Evolutionary conservation across 495 filamentous ascomycete genomes (phyloP).

Genomic region (Hypomontagnella submonticulosa): DNA sequence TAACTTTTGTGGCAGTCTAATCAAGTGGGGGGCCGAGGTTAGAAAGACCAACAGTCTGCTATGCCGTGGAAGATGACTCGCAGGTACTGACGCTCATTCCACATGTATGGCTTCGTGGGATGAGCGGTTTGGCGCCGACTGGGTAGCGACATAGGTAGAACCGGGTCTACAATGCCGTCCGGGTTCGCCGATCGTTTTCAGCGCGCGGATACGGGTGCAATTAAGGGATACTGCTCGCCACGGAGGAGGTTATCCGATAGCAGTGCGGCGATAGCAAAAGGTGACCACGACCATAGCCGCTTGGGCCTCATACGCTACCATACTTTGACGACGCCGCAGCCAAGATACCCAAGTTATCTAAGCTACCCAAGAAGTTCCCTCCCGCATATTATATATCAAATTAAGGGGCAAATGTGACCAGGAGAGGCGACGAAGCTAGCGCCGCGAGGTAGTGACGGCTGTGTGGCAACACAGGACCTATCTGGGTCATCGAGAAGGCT

Average conservation of each 20-base stretch:
- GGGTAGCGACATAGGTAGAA: conserved; percentile 9
- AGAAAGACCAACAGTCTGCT: conserved; percentile 53
- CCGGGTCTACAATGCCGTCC: not conserved
- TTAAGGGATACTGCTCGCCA: conserved; percentile 66
- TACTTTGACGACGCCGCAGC: conserved; percentile 65
- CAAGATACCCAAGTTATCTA: conserved; percentile 66
- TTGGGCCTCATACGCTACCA: conserved; percentile 64
- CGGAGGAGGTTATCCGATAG: conserved; percentile 55
- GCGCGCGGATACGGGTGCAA: conserved; percentile 62
- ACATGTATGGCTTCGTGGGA: conserved; percentile 16
- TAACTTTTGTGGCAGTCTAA: conserved; percentile 52
- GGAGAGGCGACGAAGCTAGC: conserved; percentile 12
- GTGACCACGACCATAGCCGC: conserved; percentile 64
- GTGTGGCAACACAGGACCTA: conserved; percentile 20
- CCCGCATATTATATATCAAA: conserved; percentile 64
- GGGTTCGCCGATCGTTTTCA: conserved; percentile 19
- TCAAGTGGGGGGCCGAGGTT: conserved; percentile 51
- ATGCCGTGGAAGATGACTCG: conserved; percentile 57
- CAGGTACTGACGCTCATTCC: conserved; percentile 27
- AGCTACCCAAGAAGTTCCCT: conserved; percentile 67
- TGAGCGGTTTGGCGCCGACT: conserved; percentile 6
- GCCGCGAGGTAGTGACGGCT: conserved; percentile 7
- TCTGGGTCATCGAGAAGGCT: too few species aligned
- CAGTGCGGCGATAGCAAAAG: conserved; percentile 56
- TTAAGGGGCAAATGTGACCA: conserved; percentile 32